Evolutionary conservation across 768 basidiomycete species (phyloP).

Genomic region (Trametes maxima): DNA sequence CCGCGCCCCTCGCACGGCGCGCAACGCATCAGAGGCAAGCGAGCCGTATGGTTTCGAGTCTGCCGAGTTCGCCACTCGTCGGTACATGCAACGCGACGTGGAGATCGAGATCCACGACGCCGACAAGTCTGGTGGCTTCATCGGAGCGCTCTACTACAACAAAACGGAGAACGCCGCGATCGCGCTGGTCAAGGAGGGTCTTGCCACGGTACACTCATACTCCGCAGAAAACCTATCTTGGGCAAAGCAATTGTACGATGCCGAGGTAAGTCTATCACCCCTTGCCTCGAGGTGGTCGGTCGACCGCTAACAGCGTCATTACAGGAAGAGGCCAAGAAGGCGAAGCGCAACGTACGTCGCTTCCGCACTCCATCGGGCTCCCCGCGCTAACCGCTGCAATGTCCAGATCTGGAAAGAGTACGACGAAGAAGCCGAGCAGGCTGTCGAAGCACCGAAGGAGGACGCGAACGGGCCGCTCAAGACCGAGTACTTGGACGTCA

Average conservation of each 20-base stretch:
- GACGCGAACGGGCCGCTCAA: conserved; percentile 59
- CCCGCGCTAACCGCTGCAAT: background rate
- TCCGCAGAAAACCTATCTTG: conserved; percentile 84
- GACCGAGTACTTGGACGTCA: conserved; percentile 88
- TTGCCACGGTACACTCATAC: conserved; percentile 86
- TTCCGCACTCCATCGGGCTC: background rate
- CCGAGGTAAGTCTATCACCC: conserved; percentile 59
- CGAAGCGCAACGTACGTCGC: conserved; percentile 69
- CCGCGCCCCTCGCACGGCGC: conserved; percentile 85
- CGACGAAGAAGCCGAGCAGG: conserved; percentile 70
- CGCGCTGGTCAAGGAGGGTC: conserved; percentile 80
- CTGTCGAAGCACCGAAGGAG: conserved; percentile 48
- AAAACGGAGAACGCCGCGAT: conserved; percentile 88
- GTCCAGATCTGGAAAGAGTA: conserved; percentile 84
- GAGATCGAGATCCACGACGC: conserved; percentile 89
- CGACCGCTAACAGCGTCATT: background rate
- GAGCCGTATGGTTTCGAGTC: conserved; percentile 90
- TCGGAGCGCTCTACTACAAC: conserved; percentile 82
- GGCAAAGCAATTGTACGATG: conserved; percentile 77
- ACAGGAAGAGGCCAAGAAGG: conserved; percentile 80
- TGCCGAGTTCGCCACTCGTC: conserved; percentile 72
- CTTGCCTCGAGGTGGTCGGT: background rate
- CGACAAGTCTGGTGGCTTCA: conserved; percentile 96
- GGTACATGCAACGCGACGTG: conserved; percentile 93
- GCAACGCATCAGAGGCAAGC: conserved; percentile 77